A percentile compares a stretch with the other conserved stretches of the same genome.
Evolutionary conservation across 192 early-diverging fungal genomes (phyloP).

Genomic region (Dissophora globulifera): DNA sequence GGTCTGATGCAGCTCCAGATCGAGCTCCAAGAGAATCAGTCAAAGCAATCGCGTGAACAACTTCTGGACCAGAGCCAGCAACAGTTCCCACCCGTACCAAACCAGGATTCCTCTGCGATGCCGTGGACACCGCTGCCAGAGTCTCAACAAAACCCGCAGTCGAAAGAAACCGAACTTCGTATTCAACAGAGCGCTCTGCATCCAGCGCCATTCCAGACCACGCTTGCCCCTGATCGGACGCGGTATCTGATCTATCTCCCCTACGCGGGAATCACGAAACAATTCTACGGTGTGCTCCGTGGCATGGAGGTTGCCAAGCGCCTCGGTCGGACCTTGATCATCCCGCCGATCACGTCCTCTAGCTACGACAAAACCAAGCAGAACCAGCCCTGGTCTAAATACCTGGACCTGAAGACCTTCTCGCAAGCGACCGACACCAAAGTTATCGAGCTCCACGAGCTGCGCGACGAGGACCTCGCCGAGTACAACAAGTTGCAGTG

Average conservation of each 20-base stretch:
- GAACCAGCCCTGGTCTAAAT: conserved; percentile 40
- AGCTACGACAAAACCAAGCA: conserved; percentile 28
- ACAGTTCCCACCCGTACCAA: background rate
- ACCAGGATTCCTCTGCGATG: too few species aligned
- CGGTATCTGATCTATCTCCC: conserved; percentile 27
- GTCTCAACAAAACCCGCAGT: background rate
- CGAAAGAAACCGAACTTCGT: background rate
- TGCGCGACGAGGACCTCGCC: background rate
- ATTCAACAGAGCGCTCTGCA: conserved; percentile 1
- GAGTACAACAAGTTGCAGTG: conserved; percentile 8
- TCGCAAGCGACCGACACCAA: conserved; percentile 9
- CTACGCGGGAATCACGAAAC: conserved; percentile 36
- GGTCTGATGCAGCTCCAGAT: conserved; percentile 6
- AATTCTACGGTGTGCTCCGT: conserved; percentile 40
- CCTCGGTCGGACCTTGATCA: conserved; percentile 28
- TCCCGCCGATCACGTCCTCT: conserved; percentile 29
- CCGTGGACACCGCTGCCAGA: too few species aligned
- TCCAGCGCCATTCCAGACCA: conserved; percentile 11
- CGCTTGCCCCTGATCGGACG: background rate
- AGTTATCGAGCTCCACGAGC: conserved; percentile 32
- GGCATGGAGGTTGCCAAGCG: conserved; percentile 24
- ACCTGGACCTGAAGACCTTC: conserved; percentile 26
- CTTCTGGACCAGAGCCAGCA: background rate
- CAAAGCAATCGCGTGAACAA: background rate
- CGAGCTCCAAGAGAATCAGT: conserved; percentile 3